phyloP scores from a whole-genome alignment of 257 asterid genomes.

The Nicotiana sylvestris region DNA sequence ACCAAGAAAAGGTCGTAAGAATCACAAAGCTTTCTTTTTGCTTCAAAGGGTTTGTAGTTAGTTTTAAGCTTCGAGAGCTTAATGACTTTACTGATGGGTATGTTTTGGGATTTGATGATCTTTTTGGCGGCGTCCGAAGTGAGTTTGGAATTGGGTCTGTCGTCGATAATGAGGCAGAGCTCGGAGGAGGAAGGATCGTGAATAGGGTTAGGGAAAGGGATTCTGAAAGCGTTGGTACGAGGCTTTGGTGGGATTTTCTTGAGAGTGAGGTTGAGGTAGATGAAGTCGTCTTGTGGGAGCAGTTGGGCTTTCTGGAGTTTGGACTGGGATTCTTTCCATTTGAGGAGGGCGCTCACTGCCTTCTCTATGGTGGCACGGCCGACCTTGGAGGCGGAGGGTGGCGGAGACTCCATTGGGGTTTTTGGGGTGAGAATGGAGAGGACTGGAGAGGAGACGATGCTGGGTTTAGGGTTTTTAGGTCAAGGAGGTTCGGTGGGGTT shows the following conservation, averaged over 20 bases:
- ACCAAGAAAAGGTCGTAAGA: constrained; percentile 71
- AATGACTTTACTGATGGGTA: constrained; percentile 56
- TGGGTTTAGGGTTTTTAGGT: no score
- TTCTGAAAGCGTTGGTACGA: constrained; percentile 58
- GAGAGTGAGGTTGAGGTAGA: constrained; percentile 74
- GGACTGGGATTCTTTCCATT: constrained; percentile 48
- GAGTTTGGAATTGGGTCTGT: constrained; percentile 54
- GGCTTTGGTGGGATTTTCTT: constrained; percentile 64
- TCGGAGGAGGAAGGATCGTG: constrained; percentile 34
- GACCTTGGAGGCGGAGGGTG: constrained; percentile 20
- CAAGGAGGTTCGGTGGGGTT: no score
- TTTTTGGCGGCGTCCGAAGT: constrained; percentile 55
- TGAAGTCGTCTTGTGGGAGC: constrained; percentile 64
- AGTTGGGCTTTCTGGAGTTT: constrained; percentile 52
- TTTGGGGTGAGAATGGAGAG: background rate
- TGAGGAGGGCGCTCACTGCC: constrained; percentile 58
- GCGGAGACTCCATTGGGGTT: background rate
- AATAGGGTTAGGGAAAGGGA: constrained; percentile 56
- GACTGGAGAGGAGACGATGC: background rate
- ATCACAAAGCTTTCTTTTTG: constrained; percentile 72
- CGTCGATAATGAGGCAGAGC: constrained; percentile 70
- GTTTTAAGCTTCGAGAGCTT: constrained; percentile 68
- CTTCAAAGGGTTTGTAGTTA: constrained; percentile 73
- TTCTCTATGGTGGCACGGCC: constrained; percentile 20
- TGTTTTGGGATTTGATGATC: constrained; percentile 45